phyloP scores from a whole-genome alignment of 768 basidiomycete species.

The Galerina marginata region DNA sequence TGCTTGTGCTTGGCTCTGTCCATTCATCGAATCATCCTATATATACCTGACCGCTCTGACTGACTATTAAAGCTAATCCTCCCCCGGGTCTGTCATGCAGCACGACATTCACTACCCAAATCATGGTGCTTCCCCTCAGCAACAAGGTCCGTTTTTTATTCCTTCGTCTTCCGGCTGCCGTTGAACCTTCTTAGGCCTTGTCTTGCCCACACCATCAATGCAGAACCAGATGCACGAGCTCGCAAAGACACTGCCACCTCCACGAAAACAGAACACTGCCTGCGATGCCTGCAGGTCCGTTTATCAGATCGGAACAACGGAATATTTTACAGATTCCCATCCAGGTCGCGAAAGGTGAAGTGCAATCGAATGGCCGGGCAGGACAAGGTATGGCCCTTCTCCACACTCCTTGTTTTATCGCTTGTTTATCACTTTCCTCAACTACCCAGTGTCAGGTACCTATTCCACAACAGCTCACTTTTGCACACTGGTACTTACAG shows the following conservation, averaged over 20 bases:
- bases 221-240: constrained; percentile 86
- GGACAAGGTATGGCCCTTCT: constrained; percentile 64
- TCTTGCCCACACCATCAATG: constrained; percentile 66
- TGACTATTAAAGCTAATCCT: constrained; percentile 23
- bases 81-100: constrained; percentile 37
- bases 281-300: constrained; percentile 89
- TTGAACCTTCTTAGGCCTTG: constrained; percentile 50
- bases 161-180: constrained; percentile 16
- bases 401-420: constrained; percentile 14
- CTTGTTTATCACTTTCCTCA: constrained; percentile 2
- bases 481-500: constrained; percentile 18
- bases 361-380: constrained; percentile 83
- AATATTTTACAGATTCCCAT: constrained; percentile 20
- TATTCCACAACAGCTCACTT: constrained; percentile 18
- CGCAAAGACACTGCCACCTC: constrained; percentile 80
- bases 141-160: constrained; percentile 38
- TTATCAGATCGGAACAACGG: neutral
- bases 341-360: constrained; percentile 86
- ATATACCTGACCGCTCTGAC: constrained; percentile 35
- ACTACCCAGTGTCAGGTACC: constrained; percentile 66
- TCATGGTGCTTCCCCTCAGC: constrained; percentile 26
- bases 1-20: constrained; percentile 32
- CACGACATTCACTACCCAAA: constrained; percentile 34
- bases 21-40: constrained; percentile 31
- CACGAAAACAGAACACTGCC: constrained; percentile 90